Evolutionary conservation across 768 basidiomycete species (phyloP).

Genomic region (Calocybe gangraenosa): DNA sequence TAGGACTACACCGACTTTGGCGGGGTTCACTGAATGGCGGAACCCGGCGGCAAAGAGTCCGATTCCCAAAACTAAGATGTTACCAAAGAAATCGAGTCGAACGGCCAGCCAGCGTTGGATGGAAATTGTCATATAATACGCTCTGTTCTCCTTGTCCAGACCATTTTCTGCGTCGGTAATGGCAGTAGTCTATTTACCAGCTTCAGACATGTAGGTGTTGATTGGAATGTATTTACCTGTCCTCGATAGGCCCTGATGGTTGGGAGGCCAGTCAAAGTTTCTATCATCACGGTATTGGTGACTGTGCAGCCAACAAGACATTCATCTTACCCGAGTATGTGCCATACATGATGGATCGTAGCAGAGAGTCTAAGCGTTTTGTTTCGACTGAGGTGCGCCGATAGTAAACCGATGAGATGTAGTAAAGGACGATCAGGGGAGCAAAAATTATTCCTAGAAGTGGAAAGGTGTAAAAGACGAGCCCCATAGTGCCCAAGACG

Average conservation of each 20-base stretch:
- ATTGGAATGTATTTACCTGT: conserved; percentile 32
- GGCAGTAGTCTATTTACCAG: conserved; percentile 35
- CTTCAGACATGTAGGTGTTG: neutral
- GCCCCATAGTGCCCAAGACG: conserved; percentile 49
- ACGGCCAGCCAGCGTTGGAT: conserved; percentile 65
- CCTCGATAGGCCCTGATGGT: conserved; percentile 59
- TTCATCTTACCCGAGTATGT: conserved; percentile 48
- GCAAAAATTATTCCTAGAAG: conserved; percentile 61
- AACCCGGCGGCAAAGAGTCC: conserved; percentile 65
- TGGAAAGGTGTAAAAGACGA: conserved; percentile 68
- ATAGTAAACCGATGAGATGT: conserved; percentile 51
- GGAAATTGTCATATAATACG: conserved; percentile 60
- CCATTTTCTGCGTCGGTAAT: conserved; percentile 47
- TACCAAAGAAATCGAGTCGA: conserved; percentile 63
- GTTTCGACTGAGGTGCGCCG: conserved; percentile 59
- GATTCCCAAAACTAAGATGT: conserved; percentile 66
- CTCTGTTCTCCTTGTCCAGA: conserved; percentile 56
- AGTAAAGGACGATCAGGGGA: conserved; percentile 50
- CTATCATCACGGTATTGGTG: conserved; percentile 24
- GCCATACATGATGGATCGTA: conserved; percentile 55
- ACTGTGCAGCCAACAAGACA: neutral
- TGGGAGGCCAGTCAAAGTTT: conserved; percentile 59
- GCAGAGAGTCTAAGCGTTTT: conserved; percentile 59
- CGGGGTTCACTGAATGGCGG: conserved; percentile 48
- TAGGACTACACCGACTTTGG: conserved; percentile 60